Conservation (phyloP, 371 early-diverging fungal species). For the Funneliformis caledonium region DNA sequence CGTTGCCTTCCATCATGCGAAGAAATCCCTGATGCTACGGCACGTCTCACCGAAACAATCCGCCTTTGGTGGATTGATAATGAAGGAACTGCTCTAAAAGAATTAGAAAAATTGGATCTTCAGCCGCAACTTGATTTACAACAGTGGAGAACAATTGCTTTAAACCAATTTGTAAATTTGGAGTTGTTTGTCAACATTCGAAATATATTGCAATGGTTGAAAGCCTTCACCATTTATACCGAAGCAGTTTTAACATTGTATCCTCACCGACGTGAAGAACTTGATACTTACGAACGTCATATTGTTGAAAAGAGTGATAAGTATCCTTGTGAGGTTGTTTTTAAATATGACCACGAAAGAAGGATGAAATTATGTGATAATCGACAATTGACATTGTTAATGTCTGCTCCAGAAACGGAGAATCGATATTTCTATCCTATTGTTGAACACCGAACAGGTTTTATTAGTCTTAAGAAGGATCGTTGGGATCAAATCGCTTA, state of each 20-base stretch:
- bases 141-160: constrained; percentile 7
- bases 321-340: constrained; percentile 16
- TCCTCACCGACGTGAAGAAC: constrained; percentile 29
- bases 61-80: constrained; percentile 32
- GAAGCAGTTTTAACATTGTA: constrained; percentile 14
- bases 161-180: constrained; percentile 14
- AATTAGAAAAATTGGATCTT: constrained; percentile 22
- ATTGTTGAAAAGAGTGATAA: constrained; percentile 21
- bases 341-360: constrained; percentile 12
- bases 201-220: constrained; percentile 13
- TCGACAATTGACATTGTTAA: constrained; percentile 21
- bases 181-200: constrained; percentile 1
- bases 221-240: constrained; percentile 16
- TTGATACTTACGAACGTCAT: constrained; percentile 20
- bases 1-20: constrained; percentile 21
- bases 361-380: constrained; percentile 6
- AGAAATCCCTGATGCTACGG: constrained; percentile 25
- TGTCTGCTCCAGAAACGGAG: neutral
- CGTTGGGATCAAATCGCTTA: constrained; percentile 24
- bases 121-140: neutral
- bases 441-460: constrained; percentile 21
- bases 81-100: constrained; percentile 4
- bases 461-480: constrained; percentile 15
- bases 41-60: constrained; percentile 20
- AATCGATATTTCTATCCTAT: constrained; percentile 26